These are phyloP conservation scores for Fusarium hostae DNA, from an alignment of 2,329 filamentous ascomycete species.

Conservation along the genomic window DNA sequence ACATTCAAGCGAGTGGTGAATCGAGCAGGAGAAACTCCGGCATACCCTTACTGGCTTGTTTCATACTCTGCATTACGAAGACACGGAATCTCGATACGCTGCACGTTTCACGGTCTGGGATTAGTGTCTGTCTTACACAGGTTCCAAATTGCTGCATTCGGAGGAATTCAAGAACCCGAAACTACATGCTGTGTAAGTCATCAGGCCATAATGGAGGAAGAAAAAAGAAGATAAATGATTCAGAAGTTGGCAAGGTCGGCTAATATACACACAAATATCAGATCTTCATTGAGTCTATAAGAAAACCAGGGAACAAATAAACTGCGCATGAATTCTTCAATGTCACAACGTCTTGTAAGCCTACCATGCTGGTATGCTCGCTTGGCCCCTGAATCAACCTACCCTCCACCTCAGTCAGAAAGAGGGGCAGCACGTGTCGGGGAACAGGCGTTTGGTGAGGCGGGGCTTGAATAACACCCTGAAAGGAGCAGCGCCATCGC, in stretches of 20 bases:
- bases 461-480: slow-evolving; percentile 26
- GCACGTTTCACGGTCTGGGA: slow-evolving; percentile 19
- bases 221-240: not conserved
- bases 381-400: slow-evolving; percentile 29
- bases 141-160: not conserved
- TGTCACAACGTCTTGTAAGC: not conserved
- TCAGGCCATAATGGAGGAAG: not conserved
- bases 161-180: slow-evolving; percentile 9
- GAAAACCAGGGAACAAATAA: not conserved
- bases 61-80: slow-evolving; percentile 8
- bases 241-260: not conserved
- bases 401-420: slow-evolving; percentile 17
- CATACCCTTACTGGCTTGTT: slow-evolving; percentile 5
- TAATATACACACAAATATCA: slow-evolving; percentile 4
- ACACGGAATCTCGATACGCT: slow-evolving; percentile 13
- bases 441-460: slow-evolving; percentile 21
- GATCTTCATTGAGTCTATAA: not conserved
- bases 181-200: slow-evolving; percentile 9
- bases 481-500: slow-evolving; percentile 6
- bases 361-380: not conserved
- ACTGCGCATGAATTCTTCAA: not conserved
- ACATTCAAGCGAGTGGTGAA: not conserved
- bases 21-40: slow-evolving; percentile 1
- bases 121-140: slow-evolving; percentile 3
- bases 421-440: slow-evolving; percentile 34